These are phyloP conservation scores for Diplogelasinospora grovesii DNA, from an alignment of 495 filamentous ascomycete species.

Conservation along the genomic window DNA sequence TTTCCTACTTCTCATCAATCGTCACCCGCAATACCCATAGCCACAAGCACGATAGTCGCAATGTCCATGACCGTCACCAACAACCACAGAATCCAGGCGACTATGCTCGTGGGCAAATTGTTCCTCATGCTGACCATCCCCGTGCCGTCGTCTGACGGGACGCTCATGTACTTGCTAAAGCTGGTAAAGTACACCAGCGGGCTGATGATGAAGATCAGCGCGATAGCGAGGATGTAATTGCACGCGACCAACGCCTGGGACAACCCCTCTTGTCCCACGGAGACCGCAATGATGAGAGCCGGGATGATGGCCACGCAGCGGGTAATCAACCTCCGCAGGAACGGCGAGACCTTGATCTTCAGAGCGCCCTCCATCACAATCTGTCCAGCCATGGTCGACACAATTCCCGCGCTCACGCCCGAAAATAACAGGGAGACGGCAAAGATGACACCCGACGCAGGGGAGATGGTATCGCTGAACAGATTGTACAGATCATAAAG, in stretches of 20 bases:
- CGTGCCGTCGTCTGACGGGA: constrained; percentile 16
- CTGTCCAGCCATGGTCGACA: constrained; percentile 53
- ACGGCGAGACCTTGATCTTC: constrained; percentile 42
- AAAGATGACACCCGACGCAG: constrained; percentile 50
- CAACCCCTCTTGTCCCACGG: constrained; percentile 51
- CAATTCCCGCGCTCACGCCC: constrained; percentile 46
- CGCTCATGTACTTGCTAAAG: constrained; percentile 37
- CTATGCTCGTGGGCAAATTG: background rate
- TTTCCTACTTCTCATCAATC: too few relatives aligned
- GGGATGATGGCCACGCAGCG: constrained; percentile 66
- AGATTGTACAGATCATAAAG: constrained; percentile 64
- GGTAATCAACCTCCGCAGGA: constrained; percentile 44
- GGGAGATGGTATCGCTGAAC: constrained; percentile 55
- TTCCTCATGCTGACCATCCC: constrained; percentile 10
- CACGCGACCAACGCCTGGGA: constrained; percentile 32
- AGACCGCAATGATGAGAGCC: constrained; percentile 66
- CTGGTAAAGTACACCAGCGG: constrained; percentile 44
- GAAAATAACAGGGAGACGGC: constrained; percentile 48
- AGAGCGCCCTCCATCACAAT: constrained; percentile 52
- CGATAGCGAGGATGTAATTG: constrained; percentile 39
- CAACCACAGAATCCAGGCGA: constrained; percentile 15
- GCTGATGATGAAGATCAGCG: constrained; percentile 39
- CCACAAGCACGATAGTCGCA: constrained; percentile 14
- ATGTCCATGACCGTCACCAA: constrained; percentile 17
- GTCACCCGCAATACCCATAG: constrained; percentile 9